phyloP scores from a whole-genome alignment of 2,329 filamentous ascomycete genomes.

The Pseudofabraea citricarpa region DNA sequence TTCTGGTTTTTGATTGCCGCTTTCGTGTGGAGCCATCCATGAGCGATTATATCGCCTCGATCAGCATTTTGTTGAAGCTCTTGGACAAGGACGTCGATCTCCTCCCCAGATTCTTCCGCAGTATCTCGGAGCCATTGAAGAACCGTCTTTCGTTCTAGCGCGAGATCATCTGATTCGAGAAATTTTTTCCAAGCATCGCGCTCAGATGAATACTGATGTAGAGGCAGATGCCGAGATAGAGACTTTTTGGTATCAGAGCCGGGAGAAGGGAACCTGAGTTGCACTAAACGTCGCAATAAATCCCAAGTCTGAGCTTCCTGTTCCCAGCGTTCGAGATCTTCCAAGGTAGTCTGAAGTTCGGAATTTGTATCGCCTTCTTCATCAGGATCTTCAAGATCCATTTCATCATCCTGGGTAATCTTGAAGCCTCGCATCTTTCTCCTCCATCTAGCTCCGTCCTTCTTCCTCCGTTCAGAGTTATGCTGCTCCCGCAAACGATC shows the following conservation, averaged over 20 bases:
- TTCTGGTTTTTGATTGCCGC: constrained; percentile 88
- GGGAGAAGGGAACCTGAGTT: constrained; percentile 54
- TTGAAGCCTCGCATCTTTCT: constrained; percentile 32
- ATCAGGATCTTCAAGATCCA: constrained; percentile 48
- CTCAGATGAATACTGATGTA: constrained; percentile 54
- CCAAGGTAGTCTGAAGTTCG: constrained; percentile 29
- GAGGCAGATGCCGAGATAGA: constrained; percentile 8
- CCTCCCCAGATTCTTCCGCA: constrained; percentile 60
- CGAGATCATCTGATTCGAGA: constrained; percentile 64
- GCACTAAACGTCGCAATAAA: constrained; percentile 60
- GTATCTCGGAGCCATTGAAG: constrained; percentile 83
- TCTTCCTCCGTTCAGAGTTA: constrained; percentile 21
- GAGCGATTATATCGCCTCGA: constrained; percentile 74
- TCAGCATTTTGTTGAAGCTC: constrained; percentile 74
- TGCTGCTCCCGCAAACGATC: constrained; percentile 37
- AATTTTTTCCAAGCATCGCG: constrained; percentile 69
- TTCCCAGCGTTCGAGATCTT: constrained; percentile 62
- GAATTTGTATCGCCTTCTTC: constrained; percentile 33
- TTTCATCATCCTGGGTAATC: constrained; percentile 21
- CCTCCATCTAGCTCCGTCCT: constrained; percentile 20
- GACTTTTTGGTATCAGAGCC: constrained; percentile 14
- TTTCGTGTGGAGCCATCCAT: constrained; percentile 90
- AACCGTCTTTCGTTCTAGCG: constrained; percentile 73
- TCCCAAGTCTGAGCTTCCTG: constrained; percentile 90
- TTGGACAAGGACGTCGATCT: constrained; percentile 70